Conservation (phyloP, 176 grass and related monocot genomes). For the Oryza coarctata region DNA sequence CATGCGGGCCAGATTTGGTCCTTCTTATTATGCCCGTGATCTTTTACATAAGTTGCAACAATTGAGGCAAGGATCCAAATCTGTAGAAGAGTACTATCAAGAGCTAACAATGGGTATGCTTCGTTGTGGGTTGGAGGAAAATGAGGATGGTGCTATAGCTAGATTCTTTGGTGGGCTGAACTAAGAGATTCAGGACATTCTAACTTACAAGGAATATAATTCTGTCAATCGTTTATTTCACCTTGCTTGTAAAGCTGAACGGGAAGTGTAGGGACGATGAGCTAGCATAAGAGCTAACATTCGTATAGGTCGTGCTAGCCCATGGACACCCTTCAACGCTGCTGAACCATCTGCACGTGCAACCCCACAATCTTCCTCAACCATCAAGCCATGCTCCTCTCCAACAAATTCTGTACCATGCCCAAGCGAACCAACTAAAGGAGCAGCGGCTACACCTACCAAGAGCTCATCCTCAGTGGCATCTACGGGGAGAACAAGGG, state of each 20-base stretch:
- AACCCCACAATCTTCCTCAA: not conserved
- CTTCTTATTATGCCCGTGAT: no score
- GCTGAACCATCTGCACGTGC: fast-evolving
- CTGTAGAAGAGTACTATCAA: no score
- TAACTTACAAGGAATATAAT: no score
- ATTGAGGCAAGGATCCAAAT: no score
- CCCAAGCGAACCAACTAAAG: not conserved
- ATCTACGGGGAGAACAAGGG: not conserved
- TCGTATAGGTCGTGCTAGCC: not conserved
- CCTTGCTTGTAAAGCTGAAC: no score
- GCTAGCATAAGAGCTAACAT: not conserved
- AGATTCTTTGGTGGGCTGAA: not conserved
- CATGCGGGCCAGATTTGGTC: not conserved
- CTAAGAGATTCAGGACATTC: no score
- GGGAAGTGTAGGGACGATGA: no score
- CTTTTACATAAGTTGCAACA: no score
- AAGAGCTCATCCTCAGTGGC: not conserved
- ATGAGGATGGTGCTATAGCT: no score
- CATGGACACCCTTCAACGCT: fast-evolving
- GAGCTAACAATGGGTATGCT: no score
- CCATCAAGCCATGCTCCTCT: not conserved
- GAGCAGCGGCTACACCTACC: not conserved
- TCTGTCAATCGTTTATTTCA: no score
- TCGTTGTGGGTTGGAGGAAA: no score
- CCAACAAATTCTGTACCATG: not conserved